Percentiles rank a stretch among this genome's conserved stretches.
Conservation (phyloP, 2,329 filamentous ascomycete species). For the Epicoccum sorghinum region DNA sequence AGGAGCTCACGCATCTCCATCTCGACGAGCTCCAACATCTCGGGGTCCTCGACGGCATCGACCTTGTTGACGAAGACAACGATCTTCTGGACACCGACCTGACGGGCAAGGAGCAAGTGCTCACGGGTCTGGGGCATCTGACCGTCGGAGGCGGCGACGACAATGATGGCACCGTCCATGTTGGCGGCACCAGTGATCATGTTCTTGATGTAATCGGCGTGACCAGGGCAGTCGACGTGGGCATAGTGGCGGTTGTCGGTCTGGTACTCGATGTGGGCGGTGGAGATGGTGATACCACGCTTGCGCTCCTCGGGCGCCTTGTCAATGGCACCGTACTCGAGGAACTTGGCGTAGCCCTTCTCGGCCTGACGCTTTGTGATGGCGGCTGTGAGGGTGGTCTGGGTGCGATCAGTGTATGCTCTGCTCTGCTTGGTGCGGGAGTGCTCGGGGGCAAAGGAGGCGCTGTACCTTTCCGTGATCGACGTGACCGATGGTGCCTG, state of each 20-base stretch:
- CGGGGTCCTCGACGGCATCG: conserved; percentile 93
- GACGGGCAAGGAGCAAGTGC: conserved; percentile 94
- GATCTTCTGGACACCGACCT: conserved; percentile 97
- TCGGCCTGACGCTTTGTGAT: conserved; percentile 98
- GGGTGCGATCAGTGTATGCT: too few relatives aligned
- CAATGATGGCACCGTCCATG: conserved; percentile 99
- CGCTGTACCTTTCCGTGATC: conserved; percentile 81
- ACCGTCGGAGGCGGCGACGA: conserved; percentile 96
- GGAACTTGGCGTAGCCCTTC: conserved; percentile 91
- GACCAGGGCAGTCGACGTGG: conserved; percentile 99
- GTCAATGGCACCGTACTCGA: conserved; percentile 97
- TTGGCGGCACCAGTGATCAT: conserved; percentile 99
- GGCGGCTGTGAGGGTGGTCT: conserved; percentile 95
- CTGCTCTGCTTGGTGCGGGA: too few relatives aligned
- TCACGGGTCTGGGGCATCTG: conserved; percentile 99
- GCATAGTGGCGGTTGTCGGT: conserved; percentile 96
- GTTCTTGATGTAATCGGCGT: conserved; percentile 99
- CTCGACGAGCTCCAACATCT: conserved; percentile 99
- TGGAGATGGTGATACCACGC: conserved; percentile 99
- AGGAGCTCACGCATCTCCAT: conserved; percentile 99
- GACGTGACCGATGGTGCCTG: conserved; percentile 97
- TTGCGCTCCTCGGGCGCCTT: conserved; percentile 99
- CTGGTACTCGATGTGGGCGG: conserved; percentile 97
- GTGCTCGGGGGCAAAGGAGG: too few relatives aligned
- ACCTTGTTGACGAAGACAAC: conserved; percentile 99